Base-by-base conservation (phyloP, 768 basidiomycete genomes). In the Kwoniella botswanensis region DNA sequence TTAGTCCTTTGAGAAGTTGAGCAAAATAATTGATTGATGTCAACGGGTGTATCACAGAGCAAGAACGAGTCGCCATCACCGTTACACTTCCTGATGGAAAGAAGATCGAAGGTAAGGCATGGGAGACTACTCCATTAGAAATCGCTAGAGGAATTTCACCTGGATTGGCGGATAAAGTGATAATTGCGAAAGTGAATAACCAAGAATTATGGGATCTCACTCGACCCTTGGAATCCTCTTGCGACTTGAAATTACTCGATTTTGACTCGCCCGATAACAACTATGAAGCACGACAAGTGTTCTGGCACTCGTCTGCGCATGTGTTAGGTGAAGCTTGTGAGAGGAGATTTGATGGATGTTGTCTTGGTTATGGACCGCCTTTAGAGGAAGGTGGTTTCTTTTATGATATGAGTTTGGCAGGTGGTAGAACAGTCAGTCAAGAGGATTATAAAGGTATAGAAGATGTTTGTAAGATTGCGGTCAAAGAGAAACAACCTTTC, bases 221-320 rank as follows among this genome's bases (percentile, higher is more conserved):
- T 74, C 88, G 97, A 67, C 96, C 97, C 0, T 87, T 99, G n/a
- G 96, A 98, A 85, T 86, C 86, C 54, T 89, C 91, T 0, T 90
- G 89, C 80, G 89, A 88, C 73, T 87, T 99, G 26, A 90, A 93
- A 74, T 80, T 99, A 18, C 86, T 98, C 58, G 93, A 96, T 84
- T 99, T 98, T 79, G 94, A 98, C 63, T 78, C 77, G 9, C 73
- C 74, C 4, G 75, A 76, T 56, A 77, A 72, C 67, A 74, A 83
- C 74, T 76, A 76, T 59, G 64, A 84, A 90, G 94, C 96, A 70
- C 94, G 98, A 84, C 91, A 91, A 77, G 97, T 99, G 9, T 99
- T 98, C 87, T 99, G 97, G 97, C 97, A 98, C 83, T 98, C 97
- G 18, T 98, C 95, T 26, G 97, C 97, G 0, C 97, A 98, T 84